Evolutionary conservation across 2,329 filamentous ascomycete genomes (phyloP).

Genomic region (Diaporthe citri): DNA sequence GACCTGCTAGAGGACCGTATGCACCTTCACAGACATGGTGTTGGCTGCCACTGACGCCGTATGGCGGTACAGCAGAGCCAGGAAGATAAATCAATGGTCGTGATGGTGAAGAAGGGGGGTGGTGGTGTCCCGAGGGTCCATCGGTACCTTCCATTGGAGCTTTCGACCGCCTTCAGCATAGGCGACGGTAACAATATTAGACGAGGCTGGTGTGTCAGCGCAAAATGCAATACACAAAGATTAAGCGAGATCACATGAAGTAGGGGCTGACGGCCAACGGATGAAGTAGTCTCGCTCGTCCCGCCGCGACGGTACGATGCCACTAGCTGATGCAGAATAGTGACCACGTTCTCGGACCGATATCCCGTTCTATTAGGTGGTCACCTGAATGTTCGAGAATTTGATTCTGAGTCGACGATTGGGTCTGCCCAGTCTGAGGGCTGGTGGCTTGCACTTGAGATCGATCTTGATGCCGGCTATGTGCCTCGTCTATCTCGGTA

Average conservation of each 20-base stretch:
- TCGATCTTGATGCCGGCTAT: constrained; percentile 30
- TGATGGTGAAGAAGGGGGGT: constrained; percentile 8
- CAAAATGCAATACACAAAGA: constrained; percentile 11
- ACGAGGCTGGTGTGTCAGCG: neutral
- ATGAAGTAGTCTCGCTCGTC: constrained; percentile 17
- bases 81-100: constrained; percentile 3
- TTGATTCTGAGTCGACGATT: neutral
- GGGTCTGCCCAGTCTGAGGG: neutral
- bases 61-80: neutral
- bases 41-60: neutral
- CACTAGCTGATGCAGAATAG: constrained; percentile 7
- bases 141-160: constrained; percentile 33
- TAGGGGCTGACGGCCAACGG: neutral
- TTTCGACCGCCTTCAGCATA: neutral
- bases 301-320: neutral
- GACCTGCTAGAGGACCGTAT: neutral
- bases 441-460: neutral
- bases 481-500: constrained; percentile 28
- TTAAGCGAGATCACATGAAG: constrained; percentile 13
- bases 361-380: neutral
- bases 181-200: neutral
- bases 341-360: neutral
- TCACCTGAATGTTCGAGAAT: neutral
- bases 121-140: constrained; percentile 6
- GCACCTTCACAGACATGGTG: constrained; percentile 13